Evolutionary conservation across 768 basidiomycete genomes (phyloP).

Genomic region (Hypsizygus marmoreus): DNA sequence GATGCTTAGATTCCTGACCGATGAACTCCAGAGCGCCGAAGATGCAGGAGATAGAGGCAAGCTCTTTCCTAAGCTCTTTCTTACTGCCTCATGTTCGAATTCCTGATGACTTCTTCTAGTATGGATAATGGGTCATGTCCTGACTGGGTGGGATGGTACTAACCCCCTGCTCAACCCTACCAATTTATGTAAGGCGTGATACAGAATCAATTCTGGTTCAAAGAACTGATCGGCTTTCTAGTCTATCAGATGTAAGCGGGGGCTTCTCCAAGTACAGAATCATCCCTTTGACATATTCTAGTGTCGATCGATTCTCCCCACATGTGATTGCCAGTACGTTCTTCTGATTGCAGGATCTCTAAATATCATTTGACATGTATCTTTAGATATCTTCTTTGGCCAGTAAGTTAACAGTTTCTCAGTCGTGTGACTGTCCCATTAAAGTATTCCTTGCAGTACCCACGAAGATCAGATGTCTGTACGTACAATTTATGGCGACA

Average conservation of each 20-base stretch:
- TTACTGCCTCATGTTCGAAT: too few relatives aligned
- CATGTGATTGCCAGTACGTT: conserved; percentile 74
- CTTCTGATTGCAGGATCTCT: not conserved
- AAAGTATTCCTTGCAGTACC: conserved; percentile 30
- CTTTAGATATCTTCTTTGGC: conserved; percentile 71
- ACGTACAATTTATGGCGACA: conserved; percentile 9
- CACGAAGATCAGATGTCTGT: conserved; percentile 76
- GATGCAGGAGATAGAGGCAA: conserved; percentile 73
- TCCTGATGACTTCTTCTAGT: conserved; percentile 26
- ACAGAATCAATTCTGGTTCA: not conserved
- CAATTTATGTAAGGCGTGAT: conserved; percentile 59
- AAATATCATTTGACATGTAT: conserved; percentile 1
- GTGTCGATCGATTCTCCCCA: conserved; percentile 76
- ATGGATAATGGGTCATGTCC: conserved; percentile 60
- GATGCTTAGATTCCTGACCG: conserved; percentile 76
- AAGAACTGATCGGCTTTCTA: conserved; percentile 8
- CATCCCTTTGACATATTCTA: conserved; percentile 27
- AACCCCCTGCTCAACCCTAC: conserved; percentile 67
- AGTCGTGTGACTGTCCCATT: not conserved
- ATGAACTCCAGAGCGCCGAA: conserved; percentile 78
- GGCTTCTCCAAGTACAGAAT: too few relatives aligned
- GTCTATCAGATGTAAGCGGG: conserved; percentile 46
- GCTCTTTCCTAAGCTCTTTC: not conserved
- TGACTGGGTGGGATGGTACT: conserved; percentile 70
- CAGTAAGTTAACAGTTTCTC: conserved; percentile 37